These are phyloP conservation scores for Acidiella bohemica DNA, from an alignment of 495 filamentous ascomycete species.

Conservation along the genomic window DNA sequence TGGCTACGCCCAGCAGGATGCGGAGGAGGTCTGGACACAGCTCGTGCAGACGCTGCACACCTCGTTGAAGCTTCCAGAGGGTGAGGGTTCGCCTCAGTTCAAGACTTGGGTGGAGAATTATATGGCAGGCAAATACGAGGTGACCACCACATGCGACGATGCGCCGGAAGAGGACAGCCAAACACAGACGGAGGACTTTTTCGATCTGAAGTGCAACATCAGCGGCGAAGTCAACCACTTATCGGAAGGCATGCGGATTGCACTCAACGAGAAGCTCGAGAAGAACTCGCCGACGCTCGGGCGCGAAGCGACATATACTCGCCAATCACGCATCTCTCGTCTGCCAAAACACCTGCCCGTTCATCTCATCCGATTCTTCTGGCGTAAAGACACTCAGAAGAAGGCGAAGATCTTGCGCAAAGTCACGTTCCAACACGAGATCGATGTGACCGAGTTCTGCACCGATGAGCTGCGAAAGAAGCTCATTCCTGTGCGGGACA, in stretches of 20 bases:
- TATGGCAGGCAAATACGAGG: constrained; percentile 66
- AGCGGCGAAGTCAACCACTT: constrained; percentile 73
- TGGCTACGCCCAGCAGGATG: constrained; percentile 90
- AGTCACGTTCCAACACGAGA: constrained; percentile 84
- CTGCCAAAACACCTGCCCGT: constrained; percentile 91
- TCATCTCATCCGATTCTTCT: constrained; percentile 96
- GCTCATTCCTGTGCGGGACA: constrained; percentile 81
- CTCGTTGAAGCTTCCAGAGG: constrained; percentile 49
- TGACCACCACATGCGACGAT: constrained; percentile 71
- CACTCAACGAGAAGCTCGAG: constrained; percentile 76
- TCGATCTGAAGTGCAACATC: constrained; percentile 95
- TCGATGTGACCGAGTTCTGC: constrained; percentile 91
- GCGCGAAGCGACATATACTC: constrained; percentile 72
- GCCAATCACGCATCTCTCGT: constrained; percentile 73
- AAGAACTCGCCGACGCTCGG: constrained; percentile 70
- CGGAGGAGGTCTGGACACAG: constrained; percentile 96
- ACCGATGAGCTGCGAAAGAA: constrained; percentile 73
- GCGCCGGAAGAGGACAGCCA: constrained; percentile 52
- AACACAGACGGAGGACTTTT: constrained; percentile 56
- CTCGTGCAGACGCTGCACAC: constrained; percentile 75
- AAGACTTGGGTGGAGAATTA: constrained; percentile 80
- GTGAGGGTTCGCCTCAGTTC: constrained; percentile 25
- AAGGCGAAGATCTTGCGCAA: constrained; percentile 99
- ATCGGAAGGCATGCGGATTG: constrained; percentile 68
- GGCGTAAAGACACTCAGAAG: constrained; percentile 86